Conservation (phyloP, 1,139 yeast genomes). For the Candida sojae region DNA sequence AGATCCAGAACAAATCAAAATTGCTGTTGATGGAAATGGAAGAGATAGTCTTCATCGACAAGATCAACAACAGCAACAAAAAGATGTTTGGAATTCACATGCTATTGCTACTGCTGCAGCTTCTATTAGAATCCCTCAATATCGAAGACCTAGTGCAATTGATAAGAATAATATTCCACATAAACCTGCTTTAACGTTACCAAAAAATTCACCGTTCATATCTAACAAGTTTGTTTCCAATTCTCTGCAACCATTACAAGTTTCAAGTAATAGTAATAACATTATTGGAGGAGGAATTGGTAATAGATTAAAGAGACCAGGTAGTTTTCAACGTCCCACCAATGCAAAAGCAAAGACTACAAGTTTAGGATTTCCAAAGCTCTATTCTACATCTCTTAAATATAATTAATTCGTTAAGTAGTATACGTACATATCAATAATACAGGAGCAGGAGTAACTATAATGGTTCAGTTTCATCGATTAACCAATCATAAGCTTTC, state of each 20-base stretch:
- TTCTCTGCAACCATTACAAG: slow-evolving; percentile 15
- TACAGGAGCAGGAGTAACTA: slow-evolving; percentile 7
- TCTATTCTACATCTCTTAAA: slow-evolving; percentile 25
- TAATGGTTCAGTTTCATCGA: slow-evolving; percentile 37
- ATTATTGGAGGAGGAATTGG: slow-evolving; percentile 17
- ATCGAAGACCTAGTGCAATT: slow-evolving; percentile 31
- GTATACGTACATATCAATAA: slow-evolving; percentile 12
- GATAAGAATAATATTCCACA: slow-evolving; percentile 10
- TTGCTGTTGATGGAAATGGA: background rate
- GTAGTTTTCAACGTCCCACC: slow-evolving; percentile 45
- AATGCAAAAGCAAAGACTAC: slow-evolving; percentile 21
- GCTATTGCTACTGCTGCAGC: background rate
- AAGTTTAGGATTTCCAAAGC: slow-evolving; percentile 28
- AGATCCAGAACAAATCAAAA: slow-evolving; percentile 1
- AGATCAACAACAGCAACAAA: background rate
- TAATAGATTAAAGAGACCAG: slow-evolving; percentile 46
- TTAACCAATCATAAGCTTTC: slow-evolving; percentile 42
- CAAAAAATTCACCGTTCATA: slow-evolving; percentile 35
- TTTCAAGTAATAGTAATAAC: slow-evolving; percentile 10
- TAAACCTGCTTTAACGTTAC: slow-evolving; percentile 22
- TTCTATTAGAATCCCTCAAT: slow-evolving; percentile 41
- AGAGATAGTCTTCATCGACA: too few species aligned
- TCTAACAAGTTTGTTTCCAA: slow-evolving; percentile 27
- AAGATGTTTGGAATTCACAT: background rate
- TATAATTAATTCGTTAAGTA: slow-evolving; percentile 5